Evolutionary conservation across 805 yeast species (phyloP).

Genomic region (Candida dendrica): DNA sequence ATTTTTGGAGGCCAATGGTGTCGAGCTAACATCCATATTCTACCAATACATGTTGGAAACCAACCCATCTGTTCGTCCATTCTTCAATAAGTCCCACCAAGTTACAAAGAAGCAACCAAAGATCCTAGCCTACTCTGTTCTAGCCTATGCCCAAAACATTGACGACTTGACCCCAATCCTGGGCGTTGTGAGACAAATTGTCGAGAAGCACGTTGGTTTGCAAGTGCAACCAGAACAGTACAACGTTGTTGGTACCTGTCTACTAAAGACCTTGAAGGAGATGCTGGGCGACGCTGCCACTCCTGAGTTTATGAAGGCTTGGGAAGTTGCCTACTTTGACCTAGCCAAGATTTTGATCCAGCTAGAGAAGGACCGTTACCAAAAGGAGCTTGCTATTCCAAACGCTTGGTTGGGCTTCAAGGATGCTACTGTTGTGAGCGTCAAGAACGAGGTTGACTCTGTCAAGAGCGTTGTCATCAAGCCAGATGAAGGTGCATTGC

Average conservation of each 20-base stretch:
- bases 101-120: conserved; percentile 47
- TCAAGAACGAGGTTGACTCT: conserved; percentile 36
- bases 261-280: conserved; percentile 47
- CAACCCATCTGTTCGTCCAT: conserved; percentile 48
- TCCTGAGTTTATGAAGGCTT: conserved; percentile 49
- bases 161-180: conserved; percentile 48
- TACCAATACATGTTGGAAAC: conserved; percentile 48
- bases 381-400: conserved; percentile 19
- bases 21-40: conserved; percentile 43
- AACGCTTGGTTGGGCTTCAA: conserved; percentile 57
- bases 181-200: conserved; percentile 51
- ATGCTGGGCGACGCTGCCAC: conserved; percentile 57
- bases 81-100: conserved; percentile 58
- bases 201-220: conserved; percentile 59
- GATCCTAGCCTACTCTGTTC: conserved; percentile 54
- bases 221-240: conserved; percentile 59
- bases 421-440: conserved; percentile 36
- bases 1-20: conserved; percentile 47
- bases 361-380: conserved; percentile 44
- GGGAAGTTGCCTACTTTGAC: conserved; percentile 59
- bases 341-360: conserved; percentile 55
- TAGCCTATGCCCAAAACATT: conserved; percentile 56
- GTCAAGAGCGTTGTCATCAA: conserved; percentile 46
- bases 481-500: conserved; percentile 34
- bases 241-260: conserved; percentile 51